Evolutionary conservation across 345 rosid species (phyloP), one percentile per base, ranked within the genome.

Genomic region (Syzygium jambos): DNA sequence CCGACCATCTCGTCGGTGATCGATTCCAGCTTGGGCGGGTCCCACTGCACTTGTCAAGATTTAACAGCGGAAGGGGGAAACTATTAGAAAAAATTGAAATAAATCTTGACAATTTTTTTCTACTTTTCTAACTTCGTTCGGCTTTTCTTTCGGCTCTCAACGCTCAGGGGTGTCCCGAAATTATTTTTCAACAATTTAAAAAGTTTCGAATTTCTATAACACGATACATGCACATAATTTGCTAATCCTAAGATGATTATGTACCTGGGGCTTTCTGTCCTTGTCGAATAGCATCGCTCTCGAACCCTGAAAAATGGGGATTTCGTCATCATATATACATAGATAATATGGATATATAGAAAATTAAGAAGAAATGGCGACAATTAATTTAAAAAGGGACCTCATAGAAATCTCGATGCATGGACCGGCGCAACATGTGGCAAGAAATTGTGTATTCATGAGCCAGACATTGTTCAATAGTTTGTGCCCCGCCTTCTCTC

Each of bases 331-430:
- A 43, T 43, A 43, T 43, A 43, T 43, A 43, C 46, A 43, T 43
- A 43, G 46, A 43, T 5, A 43, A 43, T 25, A n/a, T 56, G 19
- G 19, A 46, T 56, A 10, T 22, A 21, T 51, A 19, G 55, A 15
- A 25, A 13, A 84, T 51, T 49, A 9, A 11, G 46, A 30, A 68
- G 78, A 46, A 68, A 68, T 34, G 6, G 46, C 19, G 10, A 34
- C 17, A 17, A 59, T 43, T 46, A 34, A 61, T 13, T 34, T 14
- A 85, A 51, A 3, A 16, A 46, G 15, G 7, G 46, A 89, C 92
- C 92, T 90, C 90, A n/a, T 84, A 90, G 61, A 87, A 87, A 85
- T 90, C 90, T 82, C 38, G 56, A 61, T 55, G 82, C 11, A 87
- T 23, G 34, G 87, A 86, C 84, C 88, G 85, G 23, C 86, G 82